A percentile compares a stretch with the other conserved stretches of the same genome.
Evolutionary conservation across 2,329 filamentous ascomycete genomes (phyloP).

Genomic region (Juglanconis sp.): DNA sequence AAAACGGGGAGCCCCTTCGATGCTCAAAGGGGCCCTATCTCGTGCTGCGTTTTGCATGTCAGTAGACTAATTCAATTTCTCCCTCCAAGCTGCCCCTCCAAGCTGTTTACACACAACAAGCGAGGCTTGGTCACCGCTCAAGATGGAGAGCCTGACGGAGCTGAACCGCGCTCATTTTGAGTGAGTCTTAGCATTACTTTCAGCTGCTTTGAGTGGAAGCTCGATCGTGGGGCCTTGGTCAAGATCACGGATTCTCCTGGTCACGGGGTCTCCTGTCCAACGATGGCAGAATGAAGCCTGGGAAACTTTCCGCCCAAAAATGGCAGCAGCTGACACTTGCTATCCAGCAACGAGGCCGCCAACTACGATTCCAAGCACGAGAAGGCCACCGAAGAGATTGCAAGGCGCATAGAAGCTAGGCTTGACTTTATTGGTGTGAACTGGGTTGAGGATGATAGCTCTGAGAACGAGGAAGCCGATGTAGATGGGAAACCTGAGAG

Average conservation of each 20-base stretch:
- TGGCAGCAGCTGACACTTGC: background rate
- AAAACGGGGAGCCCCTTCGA: too few relatives aligned
- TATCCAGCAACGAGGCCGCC: conserved; percentile 46
- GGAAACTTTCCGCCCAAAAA: background rate
- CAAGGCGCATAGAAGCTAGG: conserved; percentile 48
- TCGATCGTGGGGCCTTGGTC: too few relatives aligned
- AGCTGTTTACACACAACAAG: background rate
- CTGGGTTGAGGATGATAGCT: conserved; percentile 42
- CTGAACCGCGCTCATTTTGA: conserved; percentile 15
- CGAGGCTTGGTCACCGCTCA: conserved; percentile 1
- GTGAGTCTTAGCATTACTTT: background rate
- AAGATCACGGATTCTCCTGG: too few relatives aligned
- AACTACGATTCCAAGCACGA: conserved; percentile 56
- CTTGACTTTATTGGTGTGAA: conserved; percentile 61
- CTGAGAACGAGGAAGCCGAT: conserved; percentile 27
- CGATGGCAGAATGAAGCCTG: too few relatives aligned
- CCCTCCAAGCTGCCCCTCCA: background rate
- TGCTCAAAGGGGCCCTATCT: background rate
- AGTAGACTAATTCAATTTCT: background rate
- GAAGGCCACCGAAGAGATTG: conserved; percentile 51
- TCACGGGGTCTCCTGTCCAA: too few relatives aligned
- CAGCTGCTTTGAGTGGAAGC: too few relatives aligned
- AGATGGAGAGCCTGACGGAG: conserved; percentile 11
- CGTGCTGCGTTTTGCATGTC: background rate
- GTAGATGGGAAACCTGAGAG: conserved; percentile 23